Evolutionary conservation across 2,329 filamentous ascomycete species (phyloP).

Genomic region (Ceratocystis lukuohia): DNA sequence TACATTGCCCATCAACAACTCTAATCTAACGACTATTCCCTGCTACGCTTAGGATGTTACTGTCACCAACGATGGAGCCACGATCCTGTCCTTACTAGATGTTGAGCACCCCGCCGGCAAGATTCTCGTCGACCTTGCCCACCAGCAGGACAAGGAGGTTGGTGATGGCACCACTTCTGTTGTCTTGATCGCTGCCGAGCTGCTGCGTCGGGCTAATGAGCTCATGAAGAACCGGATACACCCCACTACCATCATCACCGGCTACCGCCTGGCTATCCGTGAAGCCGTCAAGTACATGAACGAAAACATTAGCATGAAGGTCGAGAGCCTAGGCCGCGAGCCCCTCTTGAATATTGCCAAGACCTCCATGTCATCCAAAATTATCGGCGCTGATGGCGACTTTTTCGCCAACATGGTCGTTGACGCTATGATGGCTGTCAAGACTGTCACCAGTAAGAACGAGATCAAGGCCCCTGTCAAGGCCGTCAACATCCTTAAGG

Average conservation of each 20-base stretch:
- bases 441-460: slow-evolving; percentile 77
- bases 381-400: slow-evolving; percentile 87
- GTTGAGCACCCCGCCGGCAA: slow-evolving; percentile 97
- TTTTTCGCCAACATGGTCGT: slow-evolving; percentile 98
- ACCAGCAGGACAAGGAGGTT: slow-evolving; percentile 98
- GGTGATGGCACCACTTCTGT: slow-evolving; percentile 97
- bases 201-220: slow-evolving; percentile 87
- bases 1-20: slow-evolving; percentile 12
- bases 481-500: slow-evolving; percentile 97
- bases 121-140: slow-evolving; percentile 92
- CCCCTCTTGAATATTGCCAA: slow-evolving; percentile 90
- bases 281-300: slow-evolving; percentile 98
- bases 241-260: slow-evolving; percentile 97
- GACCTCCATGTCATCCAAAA: slow-evolving; percentile 99
- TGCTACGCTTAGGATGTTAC: slow-evolving; percentile 62
- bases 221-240: slow-evolving; percentile 99
- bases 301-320: slow-evolving; percentile 93
- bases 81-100: slow-evolving; percentile 86
- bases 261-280: slow-evolving; percentile 85
- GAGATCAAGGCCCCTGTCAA: slow-evolving; percentile 97
- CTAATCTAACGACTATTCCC: not conserved
- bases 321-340: slow-evolving; percentile 79
- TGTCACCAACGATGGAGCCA: slow-evolving; percentile 96
- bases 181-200: slow-evolving; percentile 90
- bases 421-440: slow-evolving; percentile 89